Evolutionary conservation across 1,284 basidiomycete species (phyloP).

Genomic region (Cryptococcus sp.): DNA sequence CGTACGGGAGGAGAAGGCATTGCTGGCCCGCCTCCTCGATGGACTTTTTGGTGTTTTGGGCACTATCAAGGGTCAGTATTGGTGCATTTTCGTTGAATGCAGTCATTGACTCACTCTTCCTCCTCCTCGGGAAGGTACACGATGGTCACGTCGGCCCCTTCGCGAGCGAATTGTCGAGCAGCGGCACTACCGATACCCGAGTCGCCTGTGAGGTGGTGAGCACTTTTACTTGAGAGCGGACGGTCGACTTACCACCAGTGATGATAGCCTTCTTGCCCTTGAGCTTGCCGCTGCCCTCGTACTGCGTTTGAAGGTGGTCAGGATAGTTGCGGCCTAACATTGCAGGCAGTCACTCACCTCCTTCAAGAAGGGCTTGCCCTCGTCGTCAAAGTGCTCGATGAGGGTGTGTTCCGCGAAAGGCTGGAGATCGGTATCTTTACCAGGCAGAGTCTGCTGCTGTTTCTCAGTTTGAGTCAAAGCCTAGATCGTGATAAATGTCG

Average conservation of each 20-base stretch:
- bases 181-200: constrained; percentile 65
- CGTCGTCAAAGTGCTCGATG: constrained; percentile 62
- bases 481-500: constrained; percentile 4
- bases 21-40: constrained; percentile 57
- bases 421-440: constrained; percentile 58
- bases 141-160: constrained; percentile 67
- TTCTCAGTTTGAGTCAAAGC: constrained; percentile 28
- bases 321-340: not conserved
- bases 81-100: not conserved
- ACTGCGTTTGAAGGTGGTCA: constrained; percentile 16
- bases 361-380: constrained; percentile 62
- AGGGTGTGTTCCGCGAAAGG: constrained; percentile 60
- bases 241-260: constrained; percentile 51
- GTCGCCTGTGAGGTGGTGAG: constrained; percentile 48
- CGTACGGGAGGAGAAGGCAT: constrained; percentile 44
- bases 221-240: not conserved
- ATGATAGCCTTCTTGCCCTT: constrained; percentile 63
- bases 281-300: constrained; percentile 34
- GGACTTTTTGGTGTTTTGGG: constrained; percentile 56
- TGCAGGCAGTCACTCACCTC: constrained; percentile 44
- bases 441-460: constrained; percentile 58
- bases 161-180: constrained; percentile 64
- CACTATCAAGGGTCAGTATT: constrained; percentile 24
- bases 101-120: constrained; percentile 56
- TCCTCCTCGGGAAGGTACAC: constrained; percentile 65